A percentile compares a stretch with the other conserved stretches of the same genome.
phyloP scores from a whole-genome alignment of 495 filamentous ascomycete genomes.

The Rusavskia elegans region DNA sequence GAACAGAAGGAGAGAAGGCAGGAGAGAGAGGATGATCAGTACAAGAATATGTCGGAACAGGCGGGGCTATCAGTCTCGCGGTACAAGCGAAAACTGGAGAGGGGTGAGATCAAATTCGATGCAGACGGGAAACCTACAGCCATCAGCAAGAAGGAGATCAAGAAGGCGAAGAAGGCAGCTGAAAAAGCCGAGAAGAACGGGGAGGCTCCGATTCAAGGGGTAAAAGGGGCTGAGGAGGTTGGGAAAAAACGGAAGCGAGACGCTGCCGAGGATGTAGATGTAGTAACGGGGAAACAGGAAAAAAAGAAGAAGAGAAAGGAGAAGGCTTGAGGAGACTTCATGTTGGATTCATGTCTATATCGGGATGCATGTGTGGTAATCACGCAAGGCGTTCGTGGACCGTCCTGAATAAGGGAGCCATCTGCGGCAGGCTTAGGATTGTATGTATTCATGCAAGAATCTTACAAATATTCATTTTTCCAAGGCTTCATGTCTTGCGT shows the following conservation, averaged over 20 bases:
- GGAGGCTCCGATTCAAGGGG: constrained; percentile 23
- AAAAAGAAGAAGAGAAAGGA: constrained; percentile 43
- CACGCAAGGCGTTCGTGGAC: too few relatives aligned
- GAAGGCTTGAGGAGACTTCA: constrained; percentile 11
- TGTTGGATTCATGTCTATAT: background rate
- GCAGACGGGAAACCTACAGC: constrained; percentile 40
- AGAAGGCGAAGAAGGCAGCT: constrained; percentile 54
- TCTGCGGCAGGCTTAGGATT: too few relatives aligned
- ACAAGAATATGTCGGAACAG: constrained; percentile 39
- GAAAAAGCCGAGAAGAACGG: constrained; percentile 29
- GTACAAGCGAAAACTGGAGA: constrained; percentile 56
- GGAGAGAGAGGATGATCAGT: constrained; percentile 34
- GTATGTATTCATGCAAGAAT: too few relatives aligned
- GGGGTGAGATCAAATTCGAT: constrained; percentile 47
- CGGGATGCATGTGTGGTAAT: too few relatives aligned
- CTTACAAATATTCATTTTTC: too few relatives aligned
- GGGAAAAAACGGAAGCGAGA: constrained; percentile 41
- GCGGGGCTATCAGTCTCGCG: constrained; percentile 50
- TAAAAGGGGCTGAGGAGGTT: constrained; percentile 15
- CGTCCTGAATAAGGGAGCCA: too few relatives aligned
- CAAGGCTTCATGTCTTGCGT: too few relatives aligned
- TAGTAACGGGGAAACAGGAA: constrained; percentile 36
- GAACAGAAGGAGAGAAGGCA: constrained; percentile 27
- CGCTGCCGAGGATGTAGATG: constrained; percentile 26
- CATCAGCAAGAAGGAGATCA: constrained; percentile 60